phyloP scores from a whole-genome alignment of 179 eudicot species.

The Beta macrorhiza region DNA sequence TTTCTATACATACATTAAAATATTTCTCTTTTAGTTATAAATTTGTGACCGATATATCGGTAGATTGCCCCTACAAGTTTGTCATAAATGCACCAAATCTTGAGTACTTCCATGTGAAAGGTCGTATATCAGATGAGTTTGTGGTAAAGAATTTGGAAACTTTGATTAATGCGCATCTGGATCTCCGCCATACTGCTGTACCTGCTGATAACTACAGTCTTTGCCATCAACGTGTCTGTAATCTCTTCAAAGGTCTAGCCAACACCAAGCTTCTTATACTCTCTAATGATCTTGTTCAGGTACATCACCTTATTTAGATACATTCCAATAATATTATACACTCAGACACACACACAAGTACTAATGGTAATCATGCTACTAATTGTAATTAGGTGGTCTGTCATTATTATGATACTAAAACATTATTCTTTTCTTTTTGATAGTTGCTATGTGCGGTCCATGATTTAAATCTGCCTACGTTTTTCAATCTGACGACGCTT shows the following conservation, averaged over 20 bases:
- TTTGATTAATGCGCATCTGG: conserved; percentile 23
- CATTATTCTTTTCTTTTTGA: background rate
- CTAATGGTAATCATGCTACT: background rate
- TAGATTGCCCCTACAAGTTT: conserved; percentile 27
- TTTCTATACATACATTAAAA: conserved; percentile 22
- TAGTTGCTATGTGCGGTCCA: conserved; percentile 18
- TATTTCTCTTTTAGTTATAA: conserved; percentile 23
- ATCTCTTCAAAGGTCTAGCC: conserved; percentile 21
- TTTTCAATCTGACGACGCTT: conserved; percentile 21
- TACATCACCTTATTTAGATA: conserved; percentile 5
- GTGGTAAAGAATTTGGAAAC: conserved; percentile 19
- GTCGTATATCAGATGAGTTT: conserved; percentile 31
- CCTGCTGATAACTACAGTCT: conserved; percentile 10
- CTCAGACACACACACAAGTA: background rate
- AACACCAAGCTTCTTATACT: conserved; percentile 23
- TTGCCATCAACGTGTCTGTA: conserved; percentile 21
- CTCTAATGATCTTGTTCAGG: conserved; percentile 28
- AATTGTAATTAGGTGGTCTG: background rate
- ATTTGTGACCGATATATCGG: conserved; percentile 21
- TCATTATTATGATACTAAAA: conserved; percentile 1
- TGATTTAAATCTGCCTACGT: conserved; percentile 20
- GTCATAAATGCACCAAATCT: conserved; percentile 31
- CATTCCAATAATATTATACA: background rate
- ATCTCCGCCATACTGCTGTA: conserved; percentile 21
- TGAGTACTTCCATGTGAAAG: conserved; percentile 32